phyloP scores from a whole-genome alignment of 108 stramenopile genomes.

The Pseudonitzschia multiseries region DNA sequence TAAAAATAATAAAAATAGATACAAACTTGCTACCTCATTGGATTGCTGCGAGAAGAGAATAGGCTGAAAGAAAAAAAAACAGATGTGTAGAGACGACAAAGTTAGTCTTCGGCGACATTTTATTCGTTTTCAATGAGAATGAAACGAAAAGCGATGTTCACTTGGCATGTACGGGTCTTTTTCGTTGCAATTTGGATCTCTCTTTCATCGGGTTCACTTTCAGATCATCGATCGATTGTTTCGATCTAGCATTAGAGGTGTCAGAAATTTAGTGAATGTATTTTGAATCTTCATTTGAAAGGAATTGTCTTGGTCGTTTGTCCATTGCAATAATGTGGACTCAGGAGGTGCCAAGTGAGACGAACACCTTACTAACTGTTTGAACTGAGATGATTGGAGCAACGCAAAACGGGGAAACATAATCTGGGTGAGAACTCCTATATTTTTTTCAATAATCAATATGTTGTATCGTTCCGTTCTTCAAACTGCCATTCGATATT shows the following conservation, averaged over 20 bases:
- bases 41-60: too few species aligned
- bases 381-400: too few species aligned
- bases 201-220: conserved; percentile 38
- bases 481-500: background rate
- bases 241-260: conserved; percentile 53
- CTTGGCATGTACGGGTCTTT: background rate
- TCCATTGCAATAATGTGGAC: background rate
- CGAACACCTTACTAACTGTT: background rate
- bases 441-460: background rate
- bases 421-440: background rate
- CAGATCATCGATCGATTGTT: conserved; percentile 47
- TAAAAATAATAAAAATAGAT: background rate
- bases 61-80: background rate
- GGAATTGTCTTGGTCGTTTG: background rate
- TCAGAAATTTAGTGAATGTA: conserved; percentile 36
- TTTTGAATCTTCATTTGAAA: conserved; percentile 38
- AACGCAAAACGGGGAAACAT: too few species aligned
- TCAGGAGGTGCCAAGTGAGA: too few species aligned
- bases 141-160: too few species aligned
- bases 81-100: background rate
- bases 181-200: background rate
- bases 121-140: too few species aligned
- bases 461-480: background rate
- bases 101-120: too few species aligned
- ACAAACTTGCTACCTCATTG: background rate